Conservation (phyloP, 495 filamentous ascomycete genomes). For the Choiromyces venosus region DNA sequence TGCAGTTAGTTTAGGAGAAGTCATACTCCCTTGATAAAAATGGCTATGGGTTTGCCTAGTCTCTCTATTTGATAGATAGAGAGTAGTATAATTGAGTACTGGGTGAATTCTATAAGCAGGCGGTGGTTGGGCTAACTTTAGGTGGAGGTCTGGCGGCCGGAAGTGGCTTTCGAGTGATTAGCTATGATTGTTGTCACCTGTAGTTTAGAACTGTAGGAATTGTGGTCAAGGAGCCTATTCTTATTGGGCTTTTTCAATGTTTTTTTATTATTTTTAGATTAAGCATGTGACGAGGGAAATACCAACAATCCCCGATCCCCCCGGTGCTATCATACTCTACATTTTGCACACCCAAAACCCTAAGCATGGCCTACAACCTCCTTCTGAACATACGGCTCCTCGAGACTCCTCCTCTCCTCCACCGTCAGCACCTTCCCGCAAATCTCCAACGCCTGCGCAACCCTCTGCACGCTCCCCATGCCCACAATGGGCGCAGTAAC, state of each 20-base stretch:
- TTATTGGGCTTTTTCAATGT: too few species aligned
- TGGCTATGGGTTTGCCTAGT: neutral
- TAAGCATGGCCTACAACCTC: constrained; percentile 12
- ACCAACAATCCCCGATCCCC: too few species aligned
- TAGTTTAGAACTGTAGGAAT: neutral
- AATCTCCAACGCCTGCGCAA: constrained; percentile 58
- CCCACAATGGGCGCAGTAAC: constrained; percentile 59
- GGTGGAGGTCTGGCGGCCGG: too few species aligned
- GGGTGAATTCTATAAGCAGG: neutral
- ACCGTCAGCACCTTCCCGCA: constrained; percentile 52
- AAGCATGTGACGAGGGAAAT: too few species aligned
- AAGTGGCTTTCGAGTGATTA: neutral
- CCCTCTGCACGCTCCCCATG: constrained; percentile 53
- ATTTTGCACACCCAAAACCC: neutral
- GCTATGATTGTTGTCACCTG: neutral
- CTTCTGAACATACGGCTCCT: constrained; percentile 62
- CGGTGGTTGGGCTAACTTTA: neutral
- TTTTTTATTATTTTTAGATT: too few species aligned
- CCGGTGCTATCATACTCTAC: neutral
- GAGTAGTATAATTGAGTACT: neutral
- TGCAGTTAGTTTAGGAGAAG: neutral
- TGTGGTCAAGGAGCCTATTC: neutral
- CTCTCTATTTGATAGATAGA: neutral
- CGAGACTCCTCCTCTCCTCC: constrained; percentile 61
- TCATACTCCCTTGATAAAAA: neutral